phyloP scores from a whole-genome alignment of 495 filamentous ascomycete species.

The Penicillium argentinense region DNA sequence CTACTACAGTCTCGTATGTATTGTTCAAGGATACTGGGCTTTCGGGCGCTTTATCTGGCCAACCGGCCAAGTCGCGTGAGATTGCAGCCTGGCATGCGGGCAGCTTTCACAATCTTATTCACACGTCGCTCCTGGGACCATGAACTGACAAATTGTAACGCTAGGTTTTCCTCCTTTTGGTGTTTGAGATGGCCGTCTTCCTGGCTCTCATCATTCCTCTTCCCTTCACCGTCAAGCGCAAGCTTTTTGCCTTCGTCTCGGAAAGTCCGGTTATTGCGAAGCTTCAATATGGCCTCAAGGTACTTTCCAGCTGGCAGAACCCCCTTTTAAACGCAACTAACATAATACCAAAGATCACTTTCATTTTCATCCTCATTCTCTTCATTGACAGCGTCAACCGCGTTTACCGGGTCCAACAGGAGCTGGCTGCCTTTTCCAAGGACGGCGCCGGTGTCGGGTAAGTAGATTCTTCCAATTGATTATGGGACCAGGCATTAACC shows the following conservation, averaged over 20 bases:
- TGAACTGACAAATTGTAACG: background rate
- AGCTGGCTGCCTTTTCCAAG: constrained; percentile 63
- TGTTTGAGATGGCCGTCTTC: constrained; percentile 93
- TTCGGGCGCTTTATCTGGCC: background rate
- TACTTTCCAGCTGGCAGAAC: constrained; percentile 24
- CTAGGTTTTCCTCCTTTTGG: constrained; percentile 89
- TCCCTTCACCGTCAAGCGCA: constrained; percentile 81
- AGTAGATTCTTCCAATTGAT: constrained; percentile 11
- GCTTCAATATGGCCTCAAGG: constrained; percentile 78
- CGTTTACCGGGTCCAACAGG: constrained; percentile 92
- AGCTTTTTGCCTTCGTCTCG: constrained; percentile 89
- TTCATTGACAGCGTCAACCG: constrained; percentile 99
- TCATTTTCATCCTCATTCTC: constrained; percentile 96
- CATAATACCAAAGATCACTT: constrained; percentile 71
- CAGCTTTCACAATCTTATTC: constrained; percentile 3
- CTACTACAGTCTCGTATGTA: constrained; percentile 93
- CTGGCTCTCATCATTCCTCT: constrained; percentile 88
- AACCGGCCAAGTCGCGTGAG: constrained; percentile 1
- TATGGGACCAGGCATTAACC: constrained; percentile 9
- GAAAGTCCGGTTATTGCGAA: constrained; percentile 82
- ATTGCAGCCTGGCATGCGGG: constrained; percentile 22
- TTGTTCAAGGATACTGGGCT: background rate
- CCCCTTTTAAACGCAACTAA: constrained; percentile 2
- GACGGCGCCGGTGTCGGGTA: constrained; percentile 47
- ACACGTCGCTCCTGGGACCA: background rate